A percentile compares a stretch with the other conserved stretches of the same genome.
Conservation (phyloP, 2,329 filamentous ascomycete genomes). For the Fusarium sp. region DNA sequence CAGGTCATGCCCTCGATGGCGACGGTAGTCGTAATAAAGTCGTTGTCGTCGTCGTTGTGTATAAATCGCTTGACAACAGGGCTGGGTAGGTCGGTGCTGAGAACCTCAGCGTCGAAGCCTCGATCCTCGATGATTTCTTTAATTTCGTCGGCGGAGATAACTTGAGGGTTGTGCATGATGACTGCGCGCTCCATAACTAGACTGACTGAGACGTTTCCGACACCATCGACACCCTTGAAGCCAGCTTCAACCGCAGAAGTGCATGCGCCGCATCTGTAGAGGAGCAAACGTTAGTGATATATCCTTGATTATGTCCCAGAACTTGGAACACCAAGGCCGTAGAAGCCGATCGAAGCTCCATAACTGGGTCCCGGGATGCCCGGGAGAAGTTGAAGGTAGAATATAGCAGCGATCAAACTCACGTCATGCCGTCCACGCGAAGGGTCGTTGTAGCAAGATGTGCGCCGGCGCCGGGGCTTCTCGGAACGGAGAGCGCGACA, state of each 20-base stretch:
- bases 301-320: conserved; percentile 10
- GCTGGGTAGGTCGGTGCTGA: conserved; percentile 81
- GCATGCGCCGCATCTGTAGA: conserved; percentile 86
- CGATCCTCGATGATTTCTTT: conserved; percentile 90
- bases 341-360: conserved; percentile 9
- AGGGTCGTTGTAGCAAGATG: conserved; percentile 92
- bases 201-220: conserved; percentile 90
- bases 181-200: conserved; percentile 97
- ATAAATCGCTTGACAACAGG: conserved; percentile 59
- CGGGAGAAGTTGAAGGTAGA: conserved; percentile 21
- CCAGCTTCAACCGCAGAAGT: conserved; percentile 95
- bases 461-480: conserved; percentile 55
- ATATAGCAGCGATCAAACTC: conserved; percentile 54
- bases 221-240: conserved; percentile 84
- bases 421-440: conserved; percentile 89
- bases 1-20: conserved; percentile 92
- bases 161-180: conserved; percentile 84
- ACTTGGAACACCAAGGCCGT: conserved; percentile 5
- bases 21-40: conserved; percentile 77
- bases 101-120: conserved; percentile 90
- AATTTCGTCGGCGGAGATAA: conserved; percentile 80
- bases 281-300: conserved; percentile 49
- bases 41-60: conserved; percentile 57
- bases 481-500: conserved; percentile 42
- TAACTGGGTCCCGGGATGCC: conserved; percentile 32